These are phyloP conservation scores for Fusarium scirpi DNA, from an alignment of 2,329 filamentous ascomycete genomes.

Conservation along the genomic window DNA sequence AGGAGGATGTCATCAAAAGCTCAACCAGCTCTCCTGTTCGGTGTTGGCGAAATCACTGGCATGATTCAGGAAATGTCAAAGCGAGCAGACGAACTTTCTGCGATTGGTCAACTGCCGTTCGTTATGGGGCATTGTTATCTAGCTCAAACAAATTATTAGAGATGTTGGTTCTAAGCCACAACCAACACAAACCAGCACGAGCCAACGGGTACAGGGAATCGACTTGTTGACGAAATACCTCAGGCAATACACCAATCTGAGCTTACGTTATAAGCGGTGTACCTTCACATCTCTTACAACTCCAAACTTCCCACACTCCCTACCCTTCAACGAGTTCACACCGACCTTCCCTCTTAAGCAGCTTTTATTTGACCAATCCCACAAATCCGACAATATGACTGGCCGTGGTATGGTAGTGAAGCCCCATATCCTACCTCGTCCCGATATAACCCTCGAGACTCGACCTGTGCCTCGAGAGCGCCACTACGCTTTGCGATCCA, in stretches of 20 bases:
- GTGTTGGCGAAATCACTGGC: no score
- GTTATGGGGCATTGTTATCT: neutral
- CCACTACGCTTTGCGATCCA: neutral
- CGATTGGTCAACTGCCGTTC: no score
- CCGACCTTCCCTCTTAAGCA: neutral
- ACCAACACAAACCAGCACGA: neutral
- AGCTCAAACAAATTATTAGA: neutral
- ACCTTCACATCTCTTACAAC: neutral
- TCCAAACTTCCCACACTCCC: neutral
- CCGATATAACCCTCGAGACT: neutral
- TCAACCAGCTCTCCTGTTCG: no score
- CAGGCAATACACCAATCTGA: neutral
- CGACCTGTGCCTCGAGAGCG: constrained; percentile 5
- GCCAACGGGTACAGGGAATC: neutral
- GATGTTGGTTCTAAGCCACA: neutral
- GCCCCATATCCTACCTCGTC: neutral
- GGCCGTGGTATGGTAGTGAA: no score
- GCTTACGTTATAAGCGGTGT: neutral
- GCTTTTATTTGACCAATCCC: neutral
- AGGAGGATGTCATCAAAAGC: no score
- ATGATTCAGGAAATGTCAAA: neutral
- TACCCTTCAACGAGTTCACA: neutral
- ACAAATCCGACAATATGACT: neutral
- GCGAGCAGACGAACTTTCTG: neutral
- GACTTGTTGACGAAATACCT: neutral